Evolutionary conservation across 2,329 filamentous ascomycete genomes (phyloP).

Genomic region (Akanthomyces dipterigenus): DNA sequence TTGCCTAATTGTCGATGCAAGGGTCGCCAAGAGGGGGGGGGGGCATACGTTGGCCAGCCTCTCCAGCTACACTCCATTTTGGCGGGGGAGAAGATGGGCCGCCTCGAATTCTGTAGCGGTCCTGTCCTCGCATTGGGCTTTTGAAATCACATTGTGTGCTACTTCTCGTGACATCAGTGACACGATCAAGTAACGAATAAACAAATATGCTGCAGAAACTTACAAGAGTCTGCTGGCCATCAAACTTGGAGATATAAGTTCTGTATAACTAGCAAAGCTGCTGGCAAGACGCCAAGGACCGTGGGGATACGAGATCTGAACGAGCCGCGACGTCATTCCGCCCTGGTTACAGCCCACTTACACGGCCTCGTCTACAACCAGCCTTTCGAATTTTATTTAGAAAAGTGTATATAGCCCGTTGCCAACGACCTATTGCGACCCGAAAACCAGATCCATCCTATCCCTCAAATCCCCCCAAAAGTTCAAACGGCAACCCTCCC

Average conservation of each 20-base stretch:
- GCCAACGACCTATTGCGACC: neutral
- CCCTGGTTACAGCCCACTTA: neutral
- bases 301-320: neutral
- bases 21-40: no score
- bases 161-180: neutral
- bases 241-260: neutral
- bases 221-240: neutral
- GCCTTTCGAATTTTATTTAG: slow-evolving; percentile 16
- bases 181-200: neutral
- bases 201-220: neutral
- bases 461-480: no score
- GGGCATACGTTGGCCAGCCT: neutral
- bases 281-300: neutral
- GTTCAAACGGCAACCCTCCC: neutral
- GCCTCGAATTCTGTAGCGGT: no score
- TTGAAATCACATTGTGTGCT: neutral
- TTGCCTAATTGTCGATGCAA: neutral
- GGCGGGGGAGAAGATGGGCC: neutral
- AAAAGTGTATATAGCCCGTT: neutral
- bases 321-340: neutral
- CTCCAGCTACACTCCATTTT: neutral
- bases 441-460: no score
- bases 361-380: slow-evolving; percentile 29
- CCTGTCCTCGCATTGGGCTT: no score
- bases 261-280: neutral